Base-by-base conservation (phyloP, 768 basidiomycete genomes). In the Pulveroboletus sp. region DNA sequence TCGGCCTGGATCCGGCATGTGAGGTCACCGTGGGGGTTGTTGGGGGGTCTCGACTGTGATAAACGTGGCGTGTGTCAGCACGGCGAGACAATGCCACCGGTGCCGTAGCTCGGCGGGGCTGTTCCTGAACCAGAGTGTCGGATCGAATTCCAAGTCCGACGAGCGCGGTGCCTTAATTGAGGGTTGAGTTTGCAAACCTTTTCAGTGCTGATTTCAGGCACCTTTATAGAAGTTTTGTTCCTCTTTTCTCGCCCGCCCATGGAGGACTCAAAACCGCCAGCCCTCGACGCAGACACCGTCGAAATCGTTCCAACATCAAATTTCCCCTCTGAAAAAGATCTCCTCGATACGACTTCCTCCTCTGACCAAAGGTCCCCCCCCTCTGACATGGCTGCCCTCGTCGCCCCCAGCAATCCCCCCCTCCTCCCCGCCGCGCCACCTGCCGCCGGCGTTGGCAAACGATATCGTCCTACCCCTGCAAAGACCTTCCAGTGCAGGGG, bases 401-500 rank as follows among this genome's bases (percentile, higher is more conserved):
- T 71, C 50, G 69, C 67, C 0, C 39, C 52, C 9, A 62, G 53
- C 49, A 57, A 49, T 41, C 64, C 54, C 3, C 30, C 49, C 21
- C 2, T 59, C 44, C 59, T 65, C 41, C 64, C 66, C 17, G 41
- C 56, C 24, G 6, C 49, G 0, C 52, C 57, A 4, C 38, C 54
- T 15, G 9, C 40, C 1, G 46, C 47, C 4, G 73, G 71, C 48
- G 58, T 73, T 17, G 73, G 61, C 18, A 89, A 84, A 62, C 79
- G 89, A 40, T 89, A 89, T 63, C 79, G 90, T 14, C 85, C 89
- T 5, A 84, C 88, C 0, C 89, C 89, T 6, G 86, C 89, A 49
- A 96, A 95, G 75, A 93, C 92, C 28, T 98, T 96, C 69, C 89
- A 93, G 62, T 98, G 95, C 72, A 81, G 84, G 44, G 94, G 94